Percentiles rank a stretch among this genome's conserved stretches.
Conservation (phyloP, 148 eudicot genomes). For the Cornus florida region DNA sequence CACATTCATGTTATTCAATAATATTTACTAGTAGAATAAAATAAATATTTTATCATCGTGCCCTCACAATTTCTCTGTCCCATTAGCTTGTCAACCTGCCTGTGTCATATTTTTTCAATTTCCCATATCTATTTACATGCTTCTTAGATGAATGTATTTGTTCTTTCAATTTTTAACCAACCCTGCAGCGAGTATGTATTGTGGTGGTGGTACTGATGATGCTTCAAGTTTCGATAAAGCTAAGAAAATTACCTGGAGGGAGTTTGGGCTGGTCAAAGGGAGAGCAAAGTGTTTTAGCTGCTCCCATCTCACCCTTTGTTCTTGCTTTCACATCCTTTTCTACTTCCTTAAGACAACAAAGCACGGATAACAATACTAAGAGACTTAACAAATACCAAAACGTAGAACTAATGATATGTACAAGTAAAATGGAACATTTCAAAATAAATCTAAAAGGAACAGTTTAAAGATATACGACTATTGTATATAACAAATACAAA, state of each 20-base stretch:
- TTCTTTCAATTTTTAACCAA: neutral
- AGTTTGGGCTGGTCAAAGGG: slow-evolving; percentile 93
- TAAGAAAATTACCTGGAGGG: slow-evolving; percentile 60
- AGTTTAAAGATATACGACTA: neutral
- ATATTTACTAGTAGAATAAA: too few species aligned
- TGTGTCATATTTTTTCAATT: too few species aligned
- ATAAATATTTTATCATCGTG: too few species aligned
- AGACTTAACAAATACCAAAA: neutral
- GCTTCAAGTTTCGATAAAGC: neutral
- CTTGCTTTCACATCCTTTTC: slow-evolving; percentile 90
- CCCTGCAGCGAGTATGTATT: neutral
- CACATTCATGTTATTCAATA: too few species aligned
- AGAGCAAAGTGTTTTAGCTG: slow-evolving; percentile 88
- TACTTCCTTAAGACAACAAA: slow-evolving; percentile 56
- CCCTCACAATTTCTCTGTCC: too few species aligned
- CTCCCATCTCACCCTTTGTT: slow-evolving; percentile 95
- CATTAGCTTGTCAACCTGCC: neutral
- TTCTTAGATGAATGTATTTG: too few species aligned
- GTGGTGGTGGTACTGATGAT: neutral
- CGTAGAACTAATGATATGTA: neutral
- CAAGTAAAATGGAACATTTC: too few species aligned
- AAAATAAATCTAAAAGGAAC: neutral
- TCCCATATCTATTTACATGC: too few species aligned
- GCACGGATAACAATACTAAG: neutral
- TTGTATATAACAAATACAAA: neutral